These are phyloP conservation scores for Lithospermum erythrorhizon DNA, from an alignment of 257 asterid genomes.

Conservation along the genomic window DNA sequence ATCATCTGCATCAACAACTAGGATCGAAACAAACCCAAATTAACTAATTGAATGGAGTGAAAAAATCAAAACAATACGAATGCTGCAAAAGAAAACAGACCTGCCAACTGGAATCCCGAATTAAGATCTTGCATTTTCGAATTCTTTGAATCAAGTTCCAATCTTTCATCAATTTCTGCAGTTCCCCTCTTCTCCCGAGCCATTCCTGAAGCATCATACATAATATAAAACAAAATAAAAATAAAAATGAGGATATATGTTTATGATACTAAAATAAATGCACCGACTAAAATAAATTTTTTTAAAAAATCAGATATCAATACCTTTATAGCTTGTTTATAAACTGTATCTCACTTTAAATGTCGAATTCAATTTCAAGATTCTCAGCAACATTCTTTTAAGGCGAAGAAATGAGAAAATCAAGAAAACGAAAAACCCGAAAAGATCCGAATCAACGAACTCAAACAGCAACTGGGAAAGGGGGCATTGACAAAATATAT, in stretches of 20 bases:
- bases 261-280: not conserved
- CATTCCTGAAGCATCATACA: conserved; percentile 17
- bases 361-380: not conserved
- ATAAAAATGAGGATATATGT: not conserved
- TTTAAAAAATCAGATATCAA: conserved; percentile 22
- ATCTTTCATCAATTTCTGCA: conserved; percentile 21
- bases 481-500: too few species aligned
- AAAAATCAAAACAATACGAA: too few species aligned
- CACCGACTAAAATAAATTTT: conserved; percentile 9
- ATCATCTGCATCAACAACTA: not conserved
- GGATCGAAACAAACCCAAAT: not conserved
- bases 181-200: conserved; percentile 21
- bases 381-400: conserved; percentile 1
- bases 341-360: conserved; percentile 17
- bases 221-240: not conserved
- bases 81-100: conserved; percentile 10
- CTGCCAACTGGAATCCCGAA: conserved; percentile 23
- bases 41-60: too few species aligned
- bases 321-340: conserved; percentile 10
- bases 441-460: too few species aligned
- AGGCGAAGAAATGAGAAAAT: conserved; percentile 9
- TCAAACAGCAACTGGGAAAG: too few species aligned
- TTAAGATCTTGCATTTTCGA: conserved; percentile 31
- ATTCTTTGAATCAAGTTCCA: conserved; percentile 19
- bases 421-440: not conserved